phyloP scores from a whole-genome alignment of 2,329 filamentous ascomycete genomes.

The Keithomyces neogunnii region DNA sequence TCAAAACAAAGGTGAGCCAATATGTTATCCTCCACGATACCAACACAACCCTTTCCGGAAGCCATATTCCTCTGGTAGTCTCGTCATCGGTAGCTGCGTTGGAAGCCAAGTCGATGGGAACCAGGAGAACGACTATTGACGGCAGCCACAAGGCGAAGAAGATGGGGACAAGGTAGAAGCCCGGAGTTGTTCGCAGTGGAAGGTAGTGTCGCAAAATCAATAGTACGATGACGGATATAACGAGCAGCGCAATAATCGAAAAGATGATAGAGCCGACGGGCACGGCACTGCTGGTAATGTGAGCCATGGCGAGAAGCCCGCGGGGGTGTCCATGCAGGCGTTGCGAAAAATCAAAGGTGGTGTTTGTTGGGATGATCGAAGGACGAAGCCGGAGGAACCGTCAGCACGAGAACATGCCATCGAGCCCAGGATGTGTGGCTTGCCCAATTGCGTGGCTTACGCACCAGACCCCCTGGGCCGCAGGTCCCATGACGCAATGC shows the following conservation, averaged over 20 bases:
- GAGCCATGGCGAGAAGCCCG: slow-evolving; percentile 35
- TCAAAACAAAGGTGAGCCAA: slow-evolving; percentile 92
- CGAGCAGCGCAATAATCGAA: slow-evolving; percentile 60
- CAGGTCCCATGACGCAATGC: slow-evolving; percentile 9
- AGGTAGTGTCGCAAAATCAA: slow-evolving; percentile 84
- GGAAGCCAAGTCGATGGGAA: slow-evolving; percentile 92
- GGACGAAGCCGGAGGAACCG: background rate
- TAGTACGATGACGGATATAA: slow-evolving; percentile 69
- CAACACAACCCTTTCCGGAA: slow-evolving; percentile 67
- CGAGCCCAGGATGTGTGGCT: no score
- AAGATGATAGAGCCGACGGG: slow-evolving; percentile 76
- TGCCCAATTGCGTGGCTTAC: background rate
- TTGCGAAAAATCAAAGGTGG: background rate
- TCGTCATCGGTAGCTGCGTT: slow-evolving; percentile 66
- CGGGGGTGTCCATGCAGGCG: slow-evolving; percentile 18
- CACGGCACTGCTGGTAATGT: slow-evolving; percentile 44
- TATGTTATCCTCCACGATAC: slow-evolving; percentile 94
- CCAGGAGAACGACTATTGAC: slow-evolving; percentile 80
- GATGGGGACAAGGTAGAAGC: slow-evolving; percentile 82
- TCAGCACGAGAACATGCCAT: background rate
- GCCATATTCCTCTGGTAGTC: slow-evolving; percentile 73
- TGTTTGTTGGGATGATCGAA: background rate
- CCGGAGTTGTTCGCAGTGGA: slow-evolving; percentile 81
- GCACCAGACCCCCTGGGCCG: background rate
- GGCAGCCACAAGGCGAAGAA: slow-evolving; percentile 95